Conservation (phyloP, 106 monocot species). For the Vanilla planifolia region DNA sequence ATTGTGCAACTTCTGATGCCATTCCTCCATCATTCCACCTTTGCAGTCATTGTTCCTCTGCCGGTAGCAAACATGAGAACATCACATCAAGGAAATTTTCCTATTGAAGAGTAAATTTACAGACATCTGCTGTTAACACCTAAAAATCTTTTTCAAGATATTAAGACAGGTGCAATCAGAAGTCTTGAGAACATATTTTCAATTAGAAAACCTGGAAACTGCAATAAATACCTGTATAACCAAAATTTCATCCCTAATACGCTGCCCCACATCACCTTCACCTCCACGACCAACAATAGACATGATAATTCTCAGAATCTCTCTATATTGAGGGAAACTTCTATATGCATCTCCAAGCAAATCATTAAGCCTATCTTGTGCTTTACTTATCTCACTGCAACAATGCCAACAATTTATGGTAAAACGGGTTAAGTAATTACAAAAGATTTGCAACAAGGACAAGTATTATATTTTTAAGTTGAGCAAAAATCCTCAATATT, state of each 20-base stretch:
- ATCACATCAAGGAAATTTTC: constrained; percentile 4
- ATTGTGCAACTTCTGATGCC: constrained; percentile 98
- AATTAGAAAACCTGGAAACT: background rate
- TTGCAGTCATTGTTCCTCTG: constrained; percentile 96
- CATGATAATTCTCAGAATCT: constrained; percentile 74
- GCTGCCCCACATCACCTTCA: constrained; percentile 98
- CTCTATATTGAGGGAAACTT: constrained; percentile 54
- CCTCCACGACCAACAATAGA: constrained; percentile 94
- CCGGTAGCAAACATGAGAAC: constrained; percentile 10
- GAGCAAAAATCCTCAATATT: background rate
- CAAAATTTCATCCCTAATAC: constrained; percentile 96
- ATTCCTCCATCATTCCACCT: constrained; percentile 99
- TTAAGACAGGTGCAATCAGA: background rate
- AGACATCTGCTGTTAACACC: background rate
- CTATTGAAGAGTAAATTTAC: background rate
- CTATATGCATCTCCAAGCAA: constrained; percentile 60
- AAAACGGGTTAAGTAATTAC: background rate
- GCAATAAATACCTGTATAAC: constrained; percentile 67
- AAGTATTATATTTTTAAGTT: background rate
- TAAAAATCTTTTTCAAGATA: background rate
- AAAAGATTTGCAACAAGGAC: background rate
- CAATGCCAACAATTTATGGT: background rate
- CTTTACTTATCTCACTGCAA: constrained; percentile 94
- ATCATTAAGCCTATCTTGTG: constrained; percentile 85
- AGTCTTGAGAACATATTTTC: constrained; percentile 4